phyloP scores from a whole-genome alignment of 441 rosid genomes.

The Adansonia rubrostipa region DNA sequence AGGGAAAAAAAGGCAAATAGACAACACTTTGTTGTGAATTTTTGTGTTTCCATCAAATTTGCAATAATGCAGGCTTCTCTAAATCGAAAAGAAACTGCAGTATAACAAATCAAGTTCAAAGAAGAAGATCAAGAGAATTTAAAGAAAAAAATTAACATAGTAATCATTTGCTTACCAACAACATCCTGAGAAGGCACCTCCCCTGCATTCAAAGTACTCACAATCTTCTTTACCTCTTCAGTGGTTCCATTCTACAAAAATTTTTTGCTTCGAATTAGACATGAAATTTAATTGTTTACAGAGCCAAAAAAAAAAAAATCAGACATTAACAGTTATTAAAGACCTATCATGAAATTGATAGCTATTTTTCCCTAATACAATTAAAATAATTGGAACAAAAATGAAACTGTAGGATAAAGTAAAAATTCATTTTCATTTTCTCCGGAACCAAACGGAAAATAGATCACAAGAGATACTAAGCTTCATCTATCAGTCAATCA shows the following conservation, averaged over 20 bases:
- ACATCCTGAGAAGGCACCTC: conserved; percentile 64
- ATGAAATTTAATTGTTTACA: not conserved
- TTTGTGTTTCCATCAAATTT: not conserved
- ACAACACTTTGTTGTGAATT: not conserved
- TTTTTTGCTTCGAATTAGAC: conserved; percentile 24
- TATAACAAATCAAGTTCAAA: conserved; percentile 6
- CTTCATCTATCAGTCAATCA: not conserved
- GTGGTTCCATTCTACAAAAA: conserved; percentile 63
- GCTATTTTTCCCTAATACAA: not conserved
- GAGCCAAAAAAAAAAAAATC: not conserved
- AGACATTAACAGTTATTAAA: not conserved
- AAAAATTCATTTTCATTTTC: not conserved
- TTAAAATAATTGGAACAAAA: not conserved
- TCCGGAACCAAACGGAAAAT: conserved; percentile 19
- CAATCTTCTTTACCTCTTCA: conserved; percentile 77
- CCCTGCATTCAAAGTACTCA: conserved; percentile 57
- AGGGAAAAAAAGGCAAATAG: not conserved
- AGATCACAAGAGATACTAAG: conserved; percentile 20
- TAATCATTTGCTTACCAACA: conserved; percentile 50
- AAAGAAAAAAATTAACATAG: too few relatives aligned
- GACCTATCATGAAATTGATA: not conserved
- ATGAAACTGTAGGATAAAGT: not conserved
- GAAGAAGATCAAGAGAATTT: not conserved
- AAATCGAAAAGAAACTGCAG: not conserved
- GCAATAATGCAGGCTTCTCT: not conserved